Evolutionary conservation across 2,329 filamentous ascomycete genomes (phyloP).

Genomic region (Alternaria ethzedia): DNA sequence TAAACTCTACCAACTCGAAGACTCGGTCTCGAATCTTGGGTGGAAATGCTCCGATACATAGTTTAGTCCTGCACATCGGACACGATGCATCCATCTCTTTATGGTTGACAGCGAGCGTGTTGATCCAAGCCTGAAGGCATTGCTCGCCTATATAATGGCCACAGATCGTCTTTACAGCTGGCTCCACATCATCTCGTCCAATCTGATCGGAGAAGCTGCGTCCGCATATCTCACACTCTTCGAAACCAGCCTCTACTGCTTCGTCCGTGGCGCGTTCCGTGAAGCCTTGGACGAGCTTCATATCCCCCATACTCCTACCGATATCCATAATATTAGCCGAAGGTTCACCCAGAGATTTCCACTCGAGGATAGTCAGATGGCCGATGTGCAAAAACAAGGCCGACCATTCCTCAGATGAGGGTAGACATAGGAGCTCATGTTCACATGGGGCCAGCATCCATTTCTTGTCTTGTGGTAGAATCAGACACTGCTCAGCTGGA

Average conservation of each 20-base stretch:
- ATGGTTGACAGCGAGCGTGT: not conserved
- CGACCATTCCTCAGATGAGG: no score
- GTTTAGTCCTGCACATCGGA: not conserved
- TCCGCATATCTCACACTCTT: not conserved
- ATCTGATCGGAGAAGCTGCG: not conserved
- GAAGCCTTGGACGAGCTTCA: not conserved
- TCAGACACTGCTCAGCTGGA: no score
- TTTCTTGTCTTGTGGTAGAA: no score
- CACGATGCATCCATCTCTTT: not conserved
- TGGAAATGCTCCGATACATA: not conserved
- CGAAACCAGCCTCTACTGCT: not conserved
- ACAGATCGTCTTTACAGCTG: not conserved
- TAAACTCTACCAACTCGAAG: not conserved
- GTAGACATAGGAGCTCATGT: no score
- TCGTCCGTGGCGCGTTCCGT: not conserved
- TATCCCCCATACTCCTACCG: not conserved
- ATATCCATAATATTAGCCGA: not conserved
- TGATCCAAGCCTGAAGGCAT: not conserved
- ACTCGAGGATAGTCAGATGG: not conserved
- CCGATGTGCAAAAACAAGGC: no score
- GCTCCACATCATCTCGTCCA: not conserved
- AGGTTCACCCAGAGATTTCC: not conserved
- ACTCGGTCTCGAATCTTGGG: not conserved
- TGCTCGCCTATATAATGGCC: not conserved
- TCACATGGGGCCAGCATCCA: no score